Percentiles rank a stretch among this genome's conserved stretches.
Conservation (phyloP, 495 filamentous ascomycete species). For the Bryoglossum gracile region DNA sequence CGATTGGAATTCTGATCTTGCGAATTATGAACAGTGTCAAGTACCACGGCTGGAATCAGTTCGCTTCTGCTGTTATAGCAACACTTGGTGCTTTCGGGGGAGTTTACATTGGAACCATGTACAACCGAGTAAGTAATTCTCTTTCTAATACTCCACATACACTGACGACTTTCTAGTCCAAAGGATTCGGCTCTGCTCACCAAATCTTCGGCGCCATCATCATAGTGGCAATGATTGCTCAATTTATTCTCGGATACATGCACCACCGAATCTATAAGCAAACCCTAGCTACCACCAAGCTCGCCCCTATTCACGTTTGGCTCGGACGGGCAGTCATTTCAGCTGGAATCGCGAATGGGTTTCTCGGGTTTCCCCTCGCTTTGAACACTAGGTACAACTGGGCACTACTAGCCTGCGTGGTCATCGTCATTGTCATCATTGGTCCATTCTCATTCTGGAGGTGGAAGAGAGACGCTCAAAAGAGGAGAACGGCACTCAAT, state of each 20-base stretch:
- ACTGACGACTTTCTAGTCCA: conserved; percentile 44
- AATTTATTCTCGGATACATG: conserved; percentile 41
- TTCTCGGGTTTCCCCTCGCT: conserved; percentile 38
- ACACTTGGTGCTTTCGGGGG: conserved; percentile 44
- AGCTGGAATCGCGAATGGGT: conserved; percentile 43
- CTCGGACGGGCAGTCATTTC: conserved; percentile 44
- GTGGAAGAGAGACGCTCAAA: background rate
- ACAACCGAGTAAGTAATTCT: conserved; percentile 39
- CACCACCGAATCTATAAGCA: conserved; percentile 43
- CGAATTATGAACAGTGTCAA: conserved; percentile 37
- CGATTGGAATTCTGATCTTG: conserved; percentile 45
- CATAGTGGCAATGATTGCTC: conserved; percentile 38
- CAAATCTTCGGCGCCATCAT: conserved; percentile 52
- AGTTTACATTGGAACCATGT: conserved; percentile 39
- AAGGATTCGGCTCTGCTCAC: conserved; percentile 46
- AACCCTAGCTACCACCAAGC: conserved; percentile 35
- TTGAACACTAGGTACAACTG: conserved; percentile 30
- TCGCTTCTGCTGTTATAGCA: conserved; percentile 34
- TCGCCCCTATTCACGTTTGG: conserved; percentile 41
- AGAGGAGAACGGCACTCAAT: background rate
- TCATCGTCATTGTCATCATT: conserved; percentile 25
- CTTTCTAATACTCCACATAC: conserved; percentile 22
- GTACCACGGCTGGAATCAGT: conserved; percentile 44
- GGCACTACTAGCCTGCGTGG: conserved; percentile 28
- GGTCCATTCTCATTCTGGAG: conserved; percentile 12